These are phyloP conservation scores for Saccharomyces hybrid DNA, from an alignment of 1,139 yeast species.

Conservation along the genomic window DNA sequence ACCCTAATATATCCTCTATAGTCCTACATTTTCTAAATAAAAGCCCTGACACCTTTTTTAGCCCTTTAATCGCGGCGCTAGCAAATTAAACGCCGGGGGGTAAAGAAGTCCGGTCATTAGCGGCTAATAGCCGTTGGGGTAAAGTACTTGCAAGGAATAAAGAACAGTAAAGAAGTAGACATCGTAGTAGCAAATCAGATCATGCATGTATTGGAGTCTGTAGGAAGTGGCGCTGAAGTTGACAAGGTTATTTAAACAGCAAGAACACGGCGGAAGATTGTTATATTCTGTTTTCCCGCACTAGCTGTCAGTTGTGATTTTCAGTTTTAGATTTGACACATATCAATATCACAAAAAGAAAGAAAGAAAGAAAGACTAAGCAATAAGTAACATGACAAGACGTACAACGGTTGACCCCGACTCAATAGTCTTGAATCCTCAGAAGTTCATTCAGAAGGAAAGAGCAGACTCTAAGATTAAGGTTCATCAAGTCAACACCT, in stretches of 20 bases:
- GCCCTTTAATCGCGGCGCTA: neutral
- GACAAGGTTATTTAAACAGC: neutral
- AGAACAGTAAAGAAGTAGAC: neutral
- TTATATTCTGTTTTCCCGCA: too few species aligned
- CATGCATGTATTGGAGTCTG: neutral
- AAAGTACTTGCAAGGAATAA: neutral
- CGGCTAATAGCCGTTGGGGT: constrained; percentile 1
- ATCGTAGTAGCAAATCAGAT: neutral
- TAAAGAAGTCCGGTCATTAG: neutral
- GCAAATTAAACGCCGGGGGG: neutral
- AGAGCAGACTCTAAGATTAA: constrained; percentile 42
- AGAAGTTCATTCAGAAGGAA: constrained; percentile 39
- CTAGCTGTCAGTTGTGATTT: too few species aligned
- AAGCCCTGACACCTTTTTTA: too few species aligned
- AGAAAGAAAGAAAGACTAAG: too few species aligned
- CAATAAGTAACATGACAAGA: constrained; percentile 23
- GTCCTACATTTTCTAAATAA: too few species aligned
- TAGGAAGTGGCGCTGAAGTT: too few species aligned
- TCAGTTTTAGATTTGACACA: neutral
- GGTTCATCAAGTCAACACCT: constrained; percentile 43
- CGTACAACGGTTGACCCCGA: constrained; percentile 17
- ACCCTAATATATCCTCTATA: too few species aligned
- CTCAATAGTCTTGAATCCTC: constrained; percentile 24
- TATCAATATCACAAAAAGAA: neutral
- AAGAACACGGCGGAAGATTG: neutral